These are phyloP conservation scores for Colletotrichum tanaceti DNA, from an alignment of 2,329 filamentous ascomycete species.

Conservation along the genomic window DNA sequence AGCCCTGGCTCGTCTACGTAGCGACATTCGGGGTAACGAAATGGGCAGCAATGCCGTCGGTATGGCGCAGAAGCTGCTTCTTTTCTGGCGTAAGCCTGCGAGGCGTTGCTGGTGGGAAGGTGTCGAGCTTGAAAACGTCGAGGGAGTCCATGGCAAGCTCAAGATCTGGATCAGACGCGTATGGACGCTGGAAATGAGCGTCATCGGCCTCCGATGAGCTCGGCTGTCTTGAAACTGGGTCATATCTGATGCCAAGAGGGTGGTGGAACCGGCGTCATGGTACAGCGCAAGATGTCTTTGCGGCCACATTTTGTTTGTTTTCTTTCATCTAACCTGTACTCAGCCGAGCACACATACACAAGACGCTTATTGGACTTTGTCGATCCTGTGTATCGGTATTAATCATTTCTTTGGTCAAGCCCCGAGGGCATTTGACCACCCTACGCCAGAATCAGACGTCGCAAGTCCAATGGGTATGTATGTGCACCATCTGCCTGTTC, in stretches of 20 bases:
- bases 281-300: constrained; percentile 24
- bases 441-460: neutral
- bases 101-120: constrained; percentile 99
- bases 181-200: constrained; percentile 99
- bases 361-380: constrained; percentile 7
- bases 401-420: neutral
- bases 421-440: neutral
- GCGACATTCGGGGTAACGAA: constrained; percentile 86
- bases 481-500: neutral
- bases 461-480: neutral
- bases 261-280: constrained; percentile 6
- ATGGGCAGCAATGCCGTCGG: constrained; percentile 84
- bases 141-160: constrained; percentile 88
- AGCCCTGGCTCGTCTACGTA: constrained; percentile 90
- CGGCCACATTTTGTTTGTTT: constrained; percentile 10
- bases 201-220: constrained; percentile 81
- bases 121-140: constrained; percentile 88
- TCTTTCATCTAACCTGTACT: constrained; percentile 11
- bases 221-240: neutral
- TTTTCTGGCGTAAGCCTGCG: constrained; percentile 98
- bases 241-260: neutral
- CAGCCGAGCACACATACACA: neutral
- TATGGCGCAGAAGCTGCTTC: constrained; percentile 96
- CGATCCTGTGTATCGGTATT: neutral
- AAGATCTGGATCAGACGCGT: constrained; percentile 99